Base-by-base conservation (phyloP, 1,284 basidiomycete genomes). In the Schizophyllum commune region DNA sequence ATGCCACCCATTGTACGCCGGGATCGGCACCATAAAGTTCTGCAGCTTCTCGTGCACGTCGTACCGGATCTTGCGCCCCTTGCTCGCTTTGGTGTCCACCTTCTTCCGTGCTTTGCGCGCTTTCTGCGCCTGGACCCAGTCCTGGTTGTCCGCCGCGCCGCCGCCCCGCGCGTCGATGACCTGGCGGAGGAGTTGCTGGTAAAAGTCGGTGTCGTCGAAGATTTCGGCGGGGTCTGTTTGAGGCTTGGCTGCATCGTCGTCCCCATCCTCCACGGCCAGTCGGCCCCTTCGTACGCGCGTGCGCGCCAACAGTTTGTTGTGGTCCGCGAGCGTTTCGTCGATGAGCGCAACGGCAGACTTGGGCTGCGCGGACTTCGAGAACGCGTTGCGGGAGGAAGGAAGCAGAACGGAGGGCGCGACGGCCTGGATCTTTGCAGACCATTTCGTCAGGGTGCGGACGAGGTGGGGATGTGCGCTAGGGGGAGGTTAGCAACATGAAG, bases 11-110 rank as follows among this genome's bases (percentile, higher is more conserved):
- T 81, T 81, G 55, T 75, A 69, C 1, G 83, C 77, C 5, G 86
- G 83, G 4, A 95, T 85, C 9, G 95, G 94, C 1, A 94, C 91
- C 88, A 96, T 96, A 70, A 96, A 96, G 71, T 94, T 94, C 70
- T 92, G 90, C 52, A 96, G 76, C 75, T 96, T 97, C 69, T 96
- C 92, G 70, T 97, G 95, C 1, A 92, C 87, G 63, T 96, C 90
- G 72, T 94, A 96, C 64, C 92, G 79, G 62, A 95, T 73, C 72
- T 92, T 93, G 55, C 94, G 79, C 1, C 95, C 95, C 76, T 98
- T 98, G 71, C 88, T 92, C n/a, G 93, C 95, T 65, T 89, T 93
- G 0, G 94, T 92, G 72, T 97, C 95, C 11, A 96, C 92, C 63
- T 83, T 85, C 71, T 90, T 88, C 76, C 90, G 93, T 66, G 83